phyloP scores from a whole-genome alignment of 108 stramenopile genomes.

The Nannochloropsis oceanica region DNA sequence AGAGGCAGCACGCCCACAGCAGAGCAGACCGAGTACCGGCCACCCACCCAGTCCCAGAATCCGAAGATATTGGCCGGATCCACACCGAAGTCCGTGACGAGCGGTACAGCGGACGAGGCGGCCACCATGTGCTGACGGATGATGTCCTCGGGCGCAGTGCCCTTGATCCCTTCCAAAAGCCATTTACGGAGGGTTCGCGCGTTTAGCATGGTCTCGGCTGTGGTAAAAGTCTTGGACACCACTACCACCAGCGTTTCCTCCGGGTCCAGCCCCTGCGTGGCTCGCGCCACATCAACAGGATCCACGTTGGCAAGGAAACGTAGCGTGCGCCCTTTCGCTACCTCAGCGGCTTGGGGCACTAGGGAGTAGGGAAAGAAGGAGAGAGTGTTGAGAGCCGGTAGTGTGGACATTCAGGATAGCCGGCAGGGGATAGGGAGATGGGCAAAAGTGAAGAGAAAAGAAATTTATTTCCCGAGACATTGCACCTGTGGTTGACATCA shows the following conservation, averaged over 20 bases:
- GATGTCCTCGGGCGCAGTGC: slow-evolving; percentile 52
- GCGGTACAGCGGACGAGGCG: slow-evolving; percentile 3
- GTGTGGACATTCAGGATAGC: not conserved
- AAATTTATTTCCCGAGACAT: not conserved
- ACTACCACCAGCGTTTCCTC: slow-evolving; percentile 82
- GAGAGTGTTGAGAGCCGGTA: not conserved
- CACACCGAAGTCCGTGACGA: slow-evolving; percentile 46
- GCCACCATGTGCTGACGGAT: slow-evolving; percentile 88
- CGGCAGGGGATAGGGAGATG: not conserved
- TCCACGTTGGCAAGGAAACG: slow-evolving; percentile 96
- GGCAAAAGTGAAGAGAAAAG: not conserved
- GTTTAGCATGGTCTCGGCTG: slow-evolving; percentile 98
- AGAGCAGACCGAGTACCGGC: slow-evolving; percentile 59
- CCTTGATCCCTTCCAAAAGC: slow-evolving; percentile 77
- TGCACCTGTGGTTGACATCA: no score
- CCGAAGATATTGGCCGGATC: slow-evolving; percentile 67
- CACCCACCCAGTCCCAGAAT: slow-evolving; percentile 95
- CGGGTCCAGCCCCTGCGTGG: slow-evolving; percentile 54
- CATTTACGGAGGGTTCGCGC: slow-evolving; percentile 89
- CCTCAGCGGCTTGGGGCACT: not conserved
- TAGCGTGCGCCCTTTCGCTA: slow-evolving; percentile 67
- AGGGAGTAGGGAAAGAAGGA: not conserved
- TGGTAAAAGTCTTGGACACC: slow-evolving; percentile 98
- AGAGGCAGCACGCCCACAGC: slow-evolving; percentile 65
- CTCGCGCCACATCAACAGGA: slow-evolving; percentile 91